Conservation (phyloP, 2,329 filamentous ascomycete species). For the Geosmithia morbida region DNA sequence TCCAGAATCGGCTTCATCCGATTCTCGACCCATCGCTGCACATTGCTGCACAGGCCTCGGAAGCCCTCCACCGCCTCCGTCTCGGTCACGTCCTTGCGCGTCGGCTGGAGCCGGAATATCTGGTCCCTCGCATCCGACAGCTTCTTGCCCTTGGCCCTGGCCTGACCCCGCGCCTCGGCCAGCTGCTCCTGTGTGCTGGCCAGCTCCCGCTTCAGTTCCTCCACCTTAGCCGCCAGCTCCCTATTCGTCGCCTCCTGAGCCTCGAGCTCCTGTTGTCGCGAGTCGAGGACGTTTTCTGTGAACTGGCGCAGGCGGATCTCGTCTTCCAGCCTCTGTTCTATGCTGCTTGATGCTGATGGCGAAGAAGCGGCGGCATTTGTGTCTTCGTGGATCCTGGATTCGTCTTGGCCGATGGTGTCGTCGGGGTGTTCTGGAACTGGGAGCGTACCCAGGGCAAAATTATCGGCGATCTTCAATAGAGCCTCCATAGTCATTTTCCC, state of each 20-base stretch:
- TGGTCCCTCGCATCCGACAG: conserved; percentile 15
- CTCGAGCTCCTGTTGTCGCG: conserved; percentile 19
- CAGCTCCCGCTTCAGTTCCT: conserved; percentile 15
- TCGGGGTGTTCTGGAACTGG: neutral
- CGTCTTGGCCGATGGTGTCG: conserved; percentile 1
- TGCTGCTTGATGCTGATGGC: neutral
- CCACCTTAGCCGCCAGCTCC: conserved; percentile 12
- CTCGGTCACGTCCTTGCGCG: conserved; percentile 19
- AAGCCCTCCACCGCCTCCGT: conserved; percentile 18
- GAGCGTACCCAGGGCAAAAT: neutral
- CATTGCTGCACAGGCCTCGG: conserved; percentile 14
- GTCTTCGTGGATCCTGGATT: neutral
- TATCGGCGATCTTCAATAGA: neutral
- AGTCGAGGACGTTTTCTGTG: conserved; percentile 20
- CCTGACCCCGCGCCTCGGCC: conserved; percentile 12
- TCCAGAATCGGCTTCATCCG: conserved; percentile 15
- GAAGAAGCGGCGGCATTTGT: neutral
- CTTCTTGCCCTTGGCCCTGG: conserved; percentile 11
- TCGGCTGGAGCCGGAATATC: conserved; percentile 16
- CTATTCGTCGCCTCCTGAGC: conserved; percentile 13
- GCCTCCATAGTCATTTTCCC: neutral
- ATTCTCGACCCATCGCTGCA: conserved; percentile 21
- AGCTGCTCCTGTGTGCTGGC: conserved; percentile 14
- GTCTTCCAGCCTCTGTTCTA: conserved; percentile 13
- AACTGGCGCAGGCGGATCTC: conserved; percentile 18